Base-by-base conservation (phyloP, 805 yeast genomes). In the Kuraishia borneana region DNA sequence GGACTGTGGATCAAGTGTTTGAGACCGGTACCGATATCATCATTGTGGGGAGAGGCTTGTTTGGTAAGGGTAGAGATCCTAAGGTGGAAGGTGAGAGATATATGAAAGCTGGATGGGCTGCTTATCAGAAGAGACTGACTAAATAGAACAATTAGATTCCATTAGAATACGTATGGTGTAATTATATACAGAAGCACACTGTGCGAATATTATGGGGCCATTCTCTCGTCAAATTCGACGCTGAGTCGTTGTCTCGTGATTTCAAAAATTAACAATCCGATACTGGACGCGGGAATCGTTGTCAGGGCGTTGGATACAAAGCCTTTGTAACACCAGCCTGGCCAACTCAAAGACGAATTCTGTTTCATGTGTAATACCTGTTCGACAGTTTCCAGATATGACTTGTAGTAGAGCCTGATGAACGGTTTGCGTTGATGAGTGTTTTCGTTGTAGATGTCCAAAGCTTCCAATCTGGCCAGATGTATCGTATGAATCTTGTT, bases 21-120 rank as follows among this genome's bases (percentile, higher is more conserved):
- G 51, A 71, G 10, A 73, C 81, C 2, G 97, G 97, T n/a, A 70
- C 94, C 2, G 99, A 92, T 55, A 72, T 92, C 34, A 88, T 92
- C 39, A 92, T 92, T 54, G 99, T 92, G n/a, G 99, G 99, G 8
- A 75, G 99, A 59, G 99, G 99, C 0, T 65, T 92, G 36, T 87
- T 83, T 54, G 97, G 92, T 10, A 83, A 85, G 49, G 96, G 94
- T 16, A 77, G 97, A 60, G 94, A 89, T 53, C 95, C 96, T 5
- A 65, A 65, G 2, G 81, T 63, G 10, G 96, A 92, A 59, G 94
- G 95, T 29, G 71, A 76, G 49, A 72, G 99, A 50, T 92, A 92
- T 58, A 75, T 81, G 58, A 69, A 71, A 37, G 97, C 97, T 12
- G 97, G 97, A 4, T 92, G 99, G 99, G 68, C 71, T 19, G 95